Base-by-base conservation (phyloP, 257 asterid genomes). In the Solanum peruvianum region DNA sequence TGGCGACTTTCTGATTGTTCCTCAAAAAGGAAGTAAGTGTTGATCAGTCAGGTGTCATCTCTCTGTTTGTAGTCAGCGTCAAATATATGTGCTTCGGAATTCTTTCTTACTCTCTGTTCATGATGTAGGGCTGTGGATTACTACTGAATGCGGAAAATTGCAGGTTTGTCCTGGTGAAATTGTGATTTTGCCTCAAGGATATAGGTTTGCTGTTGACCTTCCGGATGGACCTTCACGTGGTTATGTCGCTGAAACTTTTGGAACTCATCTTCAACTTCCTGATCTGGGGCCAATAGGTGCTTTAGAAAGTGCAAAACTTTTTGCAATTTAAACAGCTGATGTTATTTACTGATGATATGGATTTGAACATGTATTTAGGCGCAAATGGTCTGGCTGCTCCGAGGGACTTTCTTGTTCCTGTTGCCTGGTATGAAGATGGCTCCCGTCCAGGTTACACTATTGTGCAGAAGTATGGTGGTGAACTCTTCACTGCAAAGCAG, bases 241-340 rank as follows among this genome's bases (percentile, higher is more conserved):
- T 83, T 97, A 97, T 81, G 91, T 95, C 67, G 96, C 99, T 88
- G 99, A 97, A 91, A 94, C 93, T 88, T 97, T 95, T 71, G 99
- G 99, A 89, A 89, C 96, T 60, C 99, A 97, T 95, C 94, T 95
- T 89, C 98, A 97, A 85, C 99, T 97, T 90, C 99, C 99, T 52
- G 99, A 97, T 86, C 98, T 97, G 87, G 99, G 99, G 83, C 98
- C 98, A 84, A 96, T 96, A 91, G 99, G 99, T 97, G 89, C 88
- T 81, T 86, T 44, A 35, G 29, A 47, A 88, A 85, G 80, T 86
- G 88, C 4, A 31, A 85, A 23, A 31, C 31, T 31, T 29, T 45
- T 78, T 73, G 23, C 47, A 49, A 4, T 77, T 33, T 31, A 66
- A 86, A 82, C 56, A 31, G 67, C 70, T 71, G 29, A 85, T 73